phyloP scores from a whole-genome alignment of 371 early-diverging fungal genomes.

The Mucor piriformis region DNA sequence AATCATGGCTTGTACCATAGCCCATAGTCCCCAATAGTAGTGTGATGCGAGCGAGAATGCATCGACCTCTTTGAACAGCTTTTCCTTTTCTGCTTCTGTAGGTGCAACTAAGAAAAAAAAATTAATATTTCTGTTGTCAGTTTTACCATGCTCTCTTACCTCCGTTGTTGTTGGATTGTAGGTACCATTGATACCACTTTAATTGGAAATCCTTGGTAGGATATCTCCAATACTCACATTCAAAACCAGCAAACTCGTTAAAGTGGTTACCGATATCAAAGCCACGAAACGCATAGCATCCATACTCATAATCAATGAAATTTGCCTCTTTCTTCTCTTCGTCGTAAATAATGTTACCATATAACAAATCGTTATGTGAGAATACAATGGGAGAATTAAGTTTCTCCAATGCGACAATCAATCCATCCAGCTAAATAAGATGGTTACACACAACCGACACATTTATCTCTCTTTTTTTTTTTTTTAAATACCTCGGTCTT shows the following conservation, averaged over 20 bases:
- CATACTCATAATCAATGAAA: conserved; percentile 97
- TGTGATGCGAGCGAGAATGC: conserved; percentile 88
- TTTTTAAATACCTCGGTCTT: conserved; percentile 43
- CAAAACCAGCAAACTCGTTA: conserved; percentile 92
- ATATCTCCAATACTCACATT: conserved; percentile 89
- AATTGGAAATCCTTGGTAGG: conserved; percentile 73
- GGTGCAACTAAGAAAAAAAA: conserved; percentile 26
- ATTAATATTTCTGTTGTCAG: background rate
- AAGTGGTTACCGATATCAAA: conserved; percentile 97
- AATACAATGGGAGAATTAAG: conserved; percentile 85
- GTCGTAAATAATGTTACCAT: conserved; percentile 86
- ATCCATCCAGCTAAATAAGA: conserved; percentile 38
- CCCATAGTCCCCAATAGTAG: conserved; percentile 94
- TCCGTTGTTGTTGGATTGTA: conserved; percentile 43
- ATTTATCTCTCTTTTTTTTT: background rate
- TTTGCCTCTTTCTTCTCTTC: conserved; percentile 56
- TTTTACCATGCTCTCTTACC: conserved; percentile 18
- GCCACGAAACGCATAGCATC: conserved; percentile 78
- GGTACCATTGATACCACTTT: conserved; percentile 72
- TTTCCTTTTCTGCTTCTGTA: conserved; percentile 57
- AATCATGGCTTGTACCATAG: conserved; percentile 82
- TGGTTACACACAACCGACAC: background rate
- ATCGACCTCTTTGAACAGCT: conserved; percentile 75
- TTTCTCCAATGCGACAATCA: conserved; percentile 59
- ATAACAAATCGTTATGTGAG: conserved; percentile 90